These are phyloP conservation scores for Dipteronia dyeriana DNA, from an alignment of 345 rosid species.

Conservation along the genomic window DNA sequence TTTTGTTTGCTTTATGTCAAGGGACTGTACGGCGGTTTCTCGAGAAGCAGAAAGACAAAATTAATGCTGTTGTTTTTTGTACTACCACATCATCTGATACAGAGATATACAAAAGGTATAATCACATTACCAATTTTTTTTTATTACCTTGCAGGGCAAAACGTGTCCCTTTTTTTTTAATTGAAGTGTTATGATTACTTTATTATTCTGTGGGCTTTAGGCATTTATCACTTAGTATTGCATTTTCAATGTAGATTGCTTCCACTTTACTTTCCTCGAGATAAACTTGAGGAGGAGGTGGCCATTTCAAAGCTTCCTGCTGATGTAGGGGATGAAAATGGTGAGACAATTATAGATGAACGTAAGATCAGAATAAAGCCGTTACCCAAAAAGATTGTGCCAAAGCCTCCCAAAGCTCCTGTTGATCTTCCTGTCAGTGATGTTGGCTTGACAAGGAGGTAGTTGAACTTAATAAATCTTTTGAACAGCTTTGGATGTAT, in stretches of 20 bases:
- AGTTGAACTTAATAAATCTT: conserved; percentile 25
- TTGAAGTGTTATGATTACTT: conserved; percentile 8
- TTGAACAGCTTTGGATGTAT: background rate
- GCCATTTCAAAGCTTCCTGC: conserved; percentile 93
- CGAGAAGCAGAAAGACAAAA: conserved; percentile 86
- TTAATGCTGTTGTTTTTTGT: conserved; percentile 91
- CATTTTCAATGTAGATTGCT: conserved; percentile 62
- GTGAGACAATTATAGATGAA: conserved; percentile 91
- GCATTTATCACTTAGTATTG: conserved; percentile 17
- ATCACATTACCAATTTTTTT: background rate
- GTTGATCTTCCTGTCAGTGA: conserved; percentile 66
- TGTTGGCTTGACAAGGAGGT: conserved; percentile 89
- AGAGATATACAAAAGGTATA: conserved; percentile 89
- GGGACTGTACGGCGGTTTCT: conserved; percentile 95
- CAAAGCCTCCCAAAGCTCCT: conserved; percentile 59
- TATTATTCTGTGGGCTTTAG: background rate
- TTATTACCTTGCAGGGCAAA: conserved; percentile 6
- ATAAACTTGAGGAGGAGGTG: conserved; percentile 84
- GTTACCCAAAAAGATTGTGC: conserved; percentile 67
- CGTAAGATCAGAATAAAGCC: conserved; percentile 96
- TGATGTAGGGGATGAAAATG: conserved; percentile 98
- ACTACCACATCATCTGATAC: conserved; percentile 81
- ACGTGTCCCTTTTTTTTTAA: conserved; percentile 14
- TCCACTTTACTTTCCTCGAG: conserved; percentile 97
- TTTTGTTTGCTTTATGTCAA: conserved; percentile 37